Evolutionary conservation across 805 yeast genomes (phyloP).

Genomic region (Saccharomycopsis capsularis): DNA sequence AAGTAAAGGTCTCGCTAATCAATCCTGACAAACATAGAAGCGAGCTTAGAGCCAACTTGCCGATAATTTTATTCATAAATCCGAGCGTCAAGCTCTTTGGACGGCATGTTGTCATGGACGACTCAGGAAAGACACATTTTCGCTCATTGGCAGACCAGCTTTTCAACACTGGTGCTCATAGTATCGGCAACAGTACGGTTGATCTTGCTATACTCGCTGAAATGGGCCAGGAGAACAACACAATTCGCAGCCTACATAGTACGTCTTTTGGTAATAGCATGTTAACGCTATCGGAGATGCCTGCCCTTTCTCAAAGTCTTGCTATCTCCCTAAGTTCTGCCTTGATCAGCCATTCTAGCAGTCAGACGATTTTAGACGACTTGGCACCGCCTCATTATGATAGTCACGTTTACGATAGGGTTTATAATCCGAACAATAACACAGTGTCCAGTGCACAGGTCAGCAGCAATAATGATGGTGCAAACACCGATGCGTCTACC

Average conservation of each 20-base stretch:
- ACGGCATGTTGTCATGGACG: conserved; percentile 23
- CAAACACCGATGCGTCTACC: too few relatives aligned
- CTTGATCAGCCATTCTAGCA: too few relatives aligned
- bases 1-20: conserved; percentile 65
- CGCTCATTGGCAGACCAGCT: conserved; percentile 1
- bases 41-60: conserved; percentile 84
- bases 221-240: not conserved
- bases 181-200: not conserved
- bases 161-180: not conserved
- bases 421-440: conserved; percentile 56
- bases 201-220: not conserved
- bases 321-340: not conserved
- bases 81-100: conserved; percentile 74
- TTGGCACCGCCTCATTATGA: conserved; percentile 69
- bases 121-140: conserved; percentile 5
- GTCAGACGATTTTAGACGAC: not conserved
- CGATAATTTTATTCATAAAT: conserved; percentile 64
- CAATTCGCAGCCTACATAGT: too few relatives aligned
- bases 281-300: not conserved
- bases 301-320: not conserved
- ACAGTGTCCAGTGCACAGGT: not conserved
- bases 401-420: conserved; percentile 69
- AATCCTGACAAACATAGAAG: conserved; percentile 91
- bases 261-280: not conserved
- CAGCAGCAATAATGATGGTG: not conserved